phyloP scores from a whole-genome alignment of 2,329 filamentous ascomycete species.

The Alternaria angustiovoidea region DNA sequence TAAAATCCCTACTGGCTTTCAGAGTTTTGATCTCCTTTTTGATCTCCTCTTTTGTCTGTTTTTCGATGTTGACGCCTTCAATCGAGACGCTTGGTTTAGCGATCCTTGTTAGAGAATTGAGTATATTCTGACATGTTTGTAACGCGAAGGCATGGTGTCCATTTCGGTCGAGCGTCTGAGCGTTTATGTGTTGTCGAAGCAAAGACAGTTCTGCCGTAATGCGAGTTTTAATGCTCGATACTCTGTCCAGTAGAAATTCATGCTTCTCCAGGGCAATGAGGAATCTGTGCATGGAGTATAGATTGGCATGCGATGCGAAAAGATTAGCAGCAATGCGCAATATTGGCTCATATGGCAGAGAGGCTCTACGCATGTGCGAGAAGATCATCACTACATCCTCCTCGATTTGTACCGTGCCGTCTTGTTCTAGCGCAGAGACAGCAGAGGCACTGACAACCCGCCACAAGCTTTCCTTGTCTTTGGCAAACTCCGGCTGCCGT shows the following conservation, averaged over 20 bases:
- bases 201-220: constrained; percentile 11
- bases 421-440: background rate
- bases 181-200: constrained; percentile 4
- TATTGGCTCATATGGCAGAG: constrained; percentile 25
- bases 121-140: constrained; percentile 12
- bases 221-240: constrained; percentile 14
- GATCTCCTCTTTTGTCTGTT: no score
- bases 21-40: background rate
- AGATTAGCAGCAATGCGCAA: constrained; percentile 18
- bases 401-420: constrained; percentile 7
- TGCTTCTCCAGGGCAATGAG: constrained; percentile 18
- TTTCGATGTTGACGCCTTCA: background rate
- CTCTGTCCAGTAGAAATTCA: constrained; percentile 14
- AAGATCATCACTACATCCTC: constrained; percentile 23
- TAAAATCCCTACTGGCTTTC: constrained; percentile 31
- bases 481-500: background rate
- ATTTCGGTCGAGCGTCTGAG: constrained; percentile 3
- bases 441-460: constrained; percentile 4
- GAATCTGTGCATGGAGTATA: constrained; percentile 18
- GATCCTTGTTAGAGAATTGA: constrained; percentile 13
- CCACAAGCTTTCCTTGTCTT: constrained; percentile 5
- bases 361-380: constrained; percentile 14
- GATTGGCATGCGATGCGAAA: constrained; percentile 12
- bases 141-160: constrained; percentile 19
- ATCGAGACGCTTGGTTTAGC: background rate